Percentiles rank a stretch among this genome's conserved stretches.
These are phyloP conservation scores for Chalaropsis ovoidea DNA, from an alignment of 2,329 filamentous ascomycete species.

Conservation along the genomic window DNA sequence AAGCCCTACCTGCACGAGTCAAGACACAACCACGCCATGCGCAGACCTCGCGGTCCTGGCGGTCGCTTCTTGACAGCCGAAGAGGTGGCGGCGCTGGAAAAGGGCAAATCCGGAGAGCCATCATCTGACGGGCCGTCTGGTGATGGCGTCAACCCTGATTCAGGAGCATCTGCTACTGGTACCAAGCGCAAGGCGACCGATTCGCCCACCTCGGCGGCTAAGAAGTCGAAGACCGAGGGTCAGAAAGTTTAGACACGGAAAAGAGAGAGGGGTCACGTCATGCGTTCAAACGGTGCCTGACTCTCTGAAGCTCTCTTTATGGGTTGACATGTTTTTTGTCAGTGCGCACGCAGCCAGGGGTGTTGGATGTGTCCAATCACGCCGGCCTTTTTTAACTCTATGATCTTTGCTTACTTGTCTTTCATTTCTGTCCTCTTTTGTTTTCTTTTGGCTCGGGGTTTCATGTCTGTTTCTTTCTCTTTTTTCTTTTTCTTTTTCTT, in stretches of 20 bases:
- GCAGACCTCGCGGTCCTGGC: slow-evolving; percentile 81
- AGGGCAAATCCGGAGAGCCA: slow-evolving; percentile 31
- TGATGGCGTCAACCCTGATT: slow-evolving; percentile 29
- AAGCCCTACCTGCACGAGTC: slow-evolving; percentile 98
- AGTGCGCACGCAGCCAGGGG: neutral
- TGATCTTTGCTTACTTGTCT: slow-evolving; percentile 25
- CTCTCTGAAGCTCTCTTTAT: neutral
- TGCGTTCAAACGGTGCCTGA: neutral
- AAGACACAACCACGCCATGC: slow-evolving; percentile 96
- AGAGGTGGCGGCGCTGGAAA: slow-evolving; percentile 60
- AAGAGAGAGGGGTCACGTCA: slow-evolving; percentile 26
- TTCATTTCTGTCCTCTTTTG: slow-evolving; percentile 22
- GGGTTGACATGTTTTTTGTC: neutral
- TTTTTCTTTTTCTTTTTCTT: slow-evolving; percentile 15
- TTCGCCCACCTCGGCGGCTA: slow-evolving; percentile 40
- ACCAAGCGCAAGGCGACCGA: slow-evolving; percentile 53
- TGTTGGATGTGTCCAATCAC: neutral
- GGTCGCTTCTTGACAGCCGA: slow-evolving; percentile 94
- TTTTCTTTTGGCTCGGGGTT: slow-evolving; percentile 10
- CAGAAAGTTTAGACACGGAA: neutral
- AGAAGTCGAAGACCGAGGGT: slow-evolving; percentile 47
- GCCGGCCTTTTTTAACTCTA: neutral
- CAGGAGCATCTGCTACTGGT: slow-evolving; percentile 32
- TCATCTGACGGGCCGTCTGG: slow-evolving; percentile 1
- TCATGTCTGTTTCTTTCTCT: slow-evolving; percentile 12